Evolutionary conservation across 805 yeast species (phyloP), one percentile per base, ranked within the genome.

Genomic region (Saturnispora ahearnii): DNA sequence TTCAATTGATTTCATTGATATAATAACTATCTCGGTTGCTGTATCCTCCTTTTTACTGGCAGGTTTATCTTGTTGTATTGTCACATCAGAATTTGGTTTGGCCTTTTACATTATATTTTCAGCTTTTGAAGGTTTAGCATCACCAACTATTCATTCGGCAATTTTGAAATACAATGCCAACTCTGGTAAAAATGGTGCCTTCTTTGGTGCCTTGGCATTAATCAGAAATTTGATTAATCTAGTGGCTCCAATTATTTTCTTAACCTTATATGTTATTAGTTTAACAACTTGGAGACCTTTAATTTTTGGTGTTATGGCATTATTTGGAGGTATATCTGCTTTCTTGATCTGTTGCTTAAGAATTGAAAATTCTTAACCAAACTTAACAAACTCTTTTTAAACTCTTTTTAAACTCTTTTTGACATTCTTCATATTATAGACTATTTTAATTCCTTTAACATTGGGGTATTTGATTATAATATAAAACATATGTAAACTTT

Each of bases 201-300:
- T 82, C 15, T 84, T 83, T 65, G 89, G 91, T 9, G 87, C 83
- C 0, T 62, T 84, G 41, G 78, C 87, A 0, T 61, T 84, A 45
- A 60, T 82, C 15, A 77, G 79, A 59, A 81, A 78, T 54, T 45
- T 75, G 0, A 62, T 75, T 4, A 63, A 68, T 51, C 65, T 82
- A 52, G 50, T 74, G 8, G 65, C 72, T 1, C 88, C 91, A 0
- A 63, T 79, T 5, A 15, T 68, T 0, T 62, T 76, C 31, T 62
- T 82, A 15, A 63, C 67, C 2, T 48, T 81, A 24, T 84, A 83
- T 55, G 70, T 77, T 0, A 46, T 57, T 1, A 73, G 78, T 0
- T 66, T 77, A 13, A 57, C 65, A 2, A 50, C 48, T n/a, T 47
- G 50, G 38, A 55, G 59, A 9, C 78, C 81, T 1, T 63, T 61